Percentiles rank a stretch among this genome's conserved stretches.
Conservation (phyloP, 2,329 filamentous ascomycete genomes). For the Paracamarosporium sp. region DNA sequence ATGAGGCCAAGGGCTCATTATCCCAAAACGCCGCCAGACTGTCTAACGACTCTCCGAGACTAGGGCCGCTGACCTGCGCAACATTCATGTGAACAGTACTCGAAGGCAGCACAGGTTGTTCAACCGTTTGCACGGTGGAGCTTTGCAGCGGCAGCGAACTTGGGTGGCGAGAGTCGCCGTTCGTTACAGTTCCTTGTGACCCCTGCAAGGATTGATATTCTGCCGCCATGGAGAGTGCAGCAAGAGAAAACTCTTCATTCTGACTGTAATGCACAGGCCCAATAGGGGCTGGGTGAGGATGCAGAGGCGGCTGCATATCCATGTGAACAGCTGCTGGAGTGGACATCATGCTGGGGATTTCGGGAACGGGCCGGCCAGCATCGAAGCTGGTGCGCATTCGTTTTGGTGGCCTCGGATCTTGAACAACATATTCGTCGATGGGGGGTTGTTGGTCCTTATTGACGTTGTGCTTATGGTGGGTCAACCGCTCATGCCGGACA, state of each 20-base stretch:
- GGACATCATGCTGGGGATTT: slow-evolving; percentile 35
- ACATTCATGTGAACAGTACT: slow-evolving; percentile 18
- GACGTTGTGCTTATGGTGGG: slow-evolving; percentile 32
- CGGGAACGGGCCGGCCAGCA: slow-evolving; percentile 30
- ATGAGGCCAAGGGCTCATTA: slow-evolving; percentile 45
- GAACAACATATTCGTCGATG: slow-evolving; percentile 14
- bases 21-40: slow-evolving; percentile 48
- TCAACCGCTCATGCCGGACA: slow-evolving; percentile 49
- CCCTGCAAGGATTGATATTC: slow-evolving; percentile 50
- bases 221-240: slow-evolving; percentile 50
- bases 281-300: slow-evolving; percentile 21
- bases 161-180: slow-evolving; percentile 16
- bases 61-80: slow-evolving; percentile 23
- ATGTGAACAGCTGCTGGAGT: slow-evolving; percentile 27
- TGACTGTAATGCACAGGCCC: slow-evolving; percentile 22
- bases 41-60: slow-evolving; percentile 43
- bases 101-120: slow-evolving; percentile 13
- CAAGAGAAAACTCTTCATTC: slow-evolving; percentile 43
- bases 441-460: slow-evolving; percentile 15
- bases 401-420: slow-evolving; percentile 30
- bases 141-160: slow-evolving; percentile 19
- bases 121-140: slow-evolving; percentile 19
- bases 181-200: slow-evolving; percentile 32
- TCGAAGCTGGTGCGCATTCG: slow-evolving; percentile 35
- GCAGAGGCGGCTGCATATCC: slow-evolving; percentile 23